Base-by-base conservation (phyloP, 1,284 basidiomycete genomes). In the Rhodotorula sp. region DNA sequence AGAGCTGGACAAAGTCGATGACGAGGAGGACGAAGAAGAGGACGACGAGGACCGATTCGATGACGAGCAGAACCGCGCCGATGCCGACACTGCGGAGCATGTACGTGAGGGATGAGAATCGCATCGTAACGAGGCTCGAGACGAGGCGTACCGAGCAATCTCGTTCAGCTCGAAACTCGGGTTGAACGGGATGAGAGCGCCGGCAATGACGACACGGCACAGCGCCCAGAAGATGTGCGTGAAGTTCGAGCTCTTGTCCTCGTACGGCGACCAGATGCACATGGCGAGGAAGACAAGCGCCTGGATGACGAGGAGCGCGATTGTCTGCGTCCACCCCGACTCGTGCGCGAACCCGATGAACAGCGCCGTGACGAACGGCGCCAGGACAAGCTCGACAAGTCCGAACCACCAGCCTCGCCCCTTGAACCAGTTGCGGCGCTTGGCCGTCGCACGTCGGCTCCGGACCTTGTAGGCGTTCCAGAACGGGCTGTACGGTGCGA, bases 251-350 rank as follows among this genome's bases (percentile, higher is more conserved):
- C 71, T 69, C 64, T 75, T 72, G 71, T 76, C 71, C 49, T 87
- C 73, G 83, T 83, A 81, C 84, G 84, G 52, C 88, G 89, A 67
- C 73, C 89, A 82, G 53, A 85, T 78, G 64, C 90, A 76, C 53
- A 90, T 80, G 2, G 84, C 81, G 59, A 86, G 79, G 44, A 94
- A 82, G 17, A 90, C 80, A 46, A 86, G 80, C 57, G 86, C 79
- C 80, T 96, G 93, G 60, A 91, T 81, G 71, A 89, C 82, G 67
- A 94, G 81, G 68, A 91, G 84, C 48, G 88, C 82, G 73, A 90
- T 85, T 61, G 93, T 84, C 78, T 96, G 93, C 0, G 86, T 87
- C 75, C 87, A 85, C 7, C 89, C 90, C 69, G 86, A 86, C 8
- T 80, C 77, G 74, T 72, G 64, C 25, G 86, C 91, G 74, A 92